These are phyloP conservation scores for Smallanthus sonchifolius DNA, from an alignment of 129 eudicot species.

Conservation along the genomic window DNA sequence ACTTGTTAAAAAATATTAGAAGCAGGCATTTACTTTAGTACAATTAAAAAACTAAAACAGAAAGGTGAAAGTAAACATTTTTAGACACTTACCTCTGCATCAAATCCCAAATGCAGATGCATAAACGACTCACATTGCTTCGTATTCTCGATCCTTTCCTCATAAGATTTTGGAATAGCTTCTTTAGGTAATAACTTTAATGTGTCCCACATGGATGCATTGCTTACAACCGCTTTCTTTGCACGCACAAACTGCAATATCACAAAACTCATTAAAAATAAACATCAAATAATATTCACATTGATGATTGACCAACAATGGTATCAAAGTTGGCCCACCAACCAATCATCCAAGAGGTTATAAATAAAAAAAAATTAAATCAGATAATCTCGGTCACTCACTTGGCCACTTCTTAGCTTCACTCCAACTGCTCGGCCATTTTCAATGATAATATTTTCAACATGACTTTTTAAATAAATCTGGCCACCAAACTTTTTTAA, in stretches of 20 bases:
- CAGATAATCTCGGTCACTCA: slow-evolving; percentile 34
- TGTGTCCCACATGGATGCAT: slow-evolving; percentile 99
- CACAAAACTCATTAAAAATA: background rate
- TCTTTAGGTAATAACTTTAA: slow-evolving; percentile 64
- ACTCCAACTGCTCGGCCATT: slow-evolving; percentile 92
- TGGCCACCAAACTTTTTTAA: slow-evolving; percentile 79
- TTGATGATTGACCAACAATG: background rate
- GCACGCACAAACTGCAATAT: slow-evolving; percentile 76
- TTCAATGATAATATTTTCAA: slow-evolving; percentile 69
- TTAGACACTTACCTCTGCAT: slow-evolving; percentile 70
- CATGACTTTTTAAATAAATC: slow-evolving; percentile 79
- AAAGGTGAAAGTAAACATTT: background rate
- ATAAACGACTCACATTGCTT: slow-evolving; percentile 97
- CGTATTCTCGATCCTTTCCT: slow-evolving; percentile 50
- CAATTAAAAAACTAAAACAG: background rate
- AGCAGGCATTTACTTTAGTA: background rate
- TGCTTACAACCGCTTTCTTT: slow-evolving; percentile 91
- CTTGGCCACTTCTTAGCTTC: slow-evolving; percentile 87
- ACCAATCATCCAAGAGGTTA: background rate
- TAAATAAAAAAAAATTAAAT: background rate
- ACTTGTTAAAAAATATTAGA: background rate
- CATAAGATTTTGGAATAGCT: slow-evolving; percentile 58
- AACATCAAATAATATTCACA: background rate
- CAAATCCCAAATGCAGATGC: slow-evolving; percentile 97
- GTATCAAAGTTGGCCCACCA: background rate